Evolutionary conservation across 2,329 filamentous ascomycete genomes (phyloP), one percentile per base, ranked within the genome.

Genomic region (Fusarium sambucinum): DNA sequence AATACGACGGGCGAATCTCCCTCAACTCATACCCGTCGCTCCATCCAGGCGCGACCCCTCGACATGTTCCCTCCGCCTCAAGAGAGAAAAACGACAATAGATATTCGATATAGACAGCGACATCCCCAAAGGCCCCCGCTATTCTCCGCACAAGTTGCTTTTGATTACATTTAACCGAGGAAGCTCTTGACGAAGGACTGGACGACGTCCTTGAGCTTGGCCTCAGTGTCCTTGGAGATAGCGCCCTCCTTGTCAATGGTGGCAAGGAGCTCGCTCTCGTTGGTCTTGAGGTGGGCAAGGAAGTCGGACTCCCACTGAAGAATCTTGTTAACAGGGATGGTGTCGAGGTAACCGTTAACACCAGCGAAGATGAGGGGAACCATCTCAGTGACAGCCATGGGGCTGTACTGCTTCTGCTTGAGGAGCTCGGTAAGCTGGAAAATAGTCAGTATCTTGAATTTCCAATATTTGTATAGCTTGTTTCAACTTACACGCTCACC

Each of bases 361-460:
- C 96, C 96, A 74, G 96, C 95, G 85, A 89, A 99, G 89, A 99
- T 98, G 76, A 99, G 90, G 75, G 96, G 96, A 87, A 99, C 96
- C 95, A 98, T 98, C 88, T 99, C 95, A 88, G 96, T 96, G 81
- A 98, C 95, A 76, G 93, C 92, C 94, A 97, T 97, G 77, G 96
- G 96, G 46, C 89, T 91, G 89, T 98, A 99, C 87, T 99, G 96
- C 90, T 97, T 97, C 89, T 99, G 96, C 92, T 98, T 98, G 79
- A 97, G 92, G 74, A 97, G 92, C 90, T 98, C 95, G 76, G 95
- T 97, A 80, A 94, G 87, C 86, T 88, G 75, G 72, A 80, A 55
- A 72, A 29, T 48, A 32, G 75, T 78, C 74, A 76, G 72, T 42
- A 66, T 66, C 27, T 45, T 44, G 4, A n/a, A 21, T 13, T 40